phyloP scores from a whole-genome alignment of 177 flowering plant genomes.

The Vitis hybrid region DNA sequence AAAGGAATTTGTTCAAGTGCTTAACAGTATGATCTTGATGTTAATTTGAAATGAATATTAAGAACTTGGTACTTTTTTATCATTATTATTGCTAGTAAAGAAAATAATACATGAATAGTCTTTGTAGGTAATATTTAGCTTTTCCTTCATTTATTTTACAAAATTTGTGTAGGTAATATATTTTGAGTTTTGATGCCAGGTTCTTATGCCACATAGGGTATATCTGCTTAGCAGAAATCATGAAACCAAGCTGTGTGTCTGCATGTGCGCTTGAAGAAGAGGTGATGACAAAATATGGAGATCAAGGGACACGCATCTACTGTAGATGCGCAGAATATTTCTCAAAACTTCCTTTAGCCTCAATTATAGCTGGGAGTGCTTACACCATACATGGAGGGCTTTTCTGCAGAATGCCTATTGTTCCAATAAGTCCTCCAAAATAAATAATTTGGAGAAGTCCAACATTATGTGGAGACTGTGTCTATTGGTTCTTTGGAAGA shows the following conservation, averaged over 20 bases:
- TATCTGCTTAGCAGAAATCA: conserved; percentile 29
- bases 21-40: too few species aligned
- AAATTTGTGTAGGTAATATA: too few species aligned
- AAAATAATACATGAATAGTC: too few species aligned
- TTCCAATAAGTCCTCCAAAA: not conserved
- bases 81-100: too few species aligned
- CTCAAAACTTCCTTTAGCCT: conserved; percentile 25
- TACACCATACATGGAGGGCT: conserved; percentile 32
- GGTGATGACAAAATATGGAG: conserved; percentile 21
- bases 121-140: too few species aligned
- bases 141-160: too few species aligned
- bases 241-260: conserved; percentile 20
- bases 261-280: conserved; percentile 21
- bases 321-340: conserved; percentile 19
- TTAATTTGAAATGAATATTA: too few species aligned
- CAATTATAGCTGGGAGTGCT: conserved; percentile 18
- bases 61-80: not conserved
- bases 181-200: conserved; percentile 11
- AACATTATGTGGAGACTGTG: conserved; percentile 2
- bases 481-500: conserved; percentile 23
- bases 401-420: conserved; percentile 10
- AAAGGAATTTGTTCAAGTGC: too few species aligned
- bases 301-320: conserved; percentile 16
- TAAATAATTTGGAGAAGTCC: not conserved
- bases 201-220: conserved; percentile 26